Conservation (phyloP, 306 rosid genomes). For the Medicago lupulina region DNA sequence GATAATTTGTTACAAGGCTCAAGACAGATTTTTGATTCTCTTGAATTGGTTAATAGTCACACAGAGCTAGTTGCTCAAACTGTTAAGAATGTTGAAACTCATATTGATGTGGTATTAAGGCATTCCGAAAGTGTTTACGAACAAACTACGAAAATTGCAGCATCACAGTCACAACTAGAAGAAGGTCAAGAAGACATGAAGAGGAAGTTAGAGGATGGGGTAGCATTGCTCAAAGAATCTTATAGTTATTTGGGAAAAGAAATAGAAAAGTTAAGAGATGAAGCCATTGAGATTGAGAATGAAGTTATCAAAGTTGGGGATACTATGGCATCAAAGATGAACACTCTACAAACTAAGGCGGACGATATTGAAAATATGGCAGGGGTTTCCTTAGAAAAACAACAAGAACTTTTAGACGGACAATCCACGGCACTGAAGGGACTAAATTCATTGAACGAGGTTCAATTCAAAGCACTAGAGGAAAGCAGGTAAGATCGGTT, state of each 20-base stretch:
- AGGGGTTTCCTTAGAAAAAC: constrained; percentile 76
- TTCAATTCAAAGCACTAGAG: constrained; percentile 73
- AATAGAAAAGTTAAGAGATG: constrained; percentile 61
- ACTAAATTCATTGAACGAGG: constrained; percentile 59
- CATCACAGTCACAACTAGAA: constrained; percentile 61
- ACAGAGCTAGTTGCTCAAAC: constrained; percentile 60
- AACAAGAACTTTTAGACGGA: constrained; percentile 71
- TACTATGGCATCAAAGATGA: constrained; percentile 64
- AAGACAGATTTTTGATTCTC: constrained; percentile 53
- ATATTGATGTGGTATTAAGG: constrained; percentile 53
- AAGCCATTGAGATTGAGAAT: constrained; percentile 64
- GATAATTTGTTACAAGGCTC: constrained; percentile 57
- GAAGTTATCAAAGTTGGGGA: constrained; percentile 71
- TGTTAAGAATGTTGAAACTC: constrained; percentile 58
- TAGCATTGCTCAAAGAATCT: constrained; percentile 64
- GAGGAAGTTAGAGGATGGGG: constrained; percentile 61
- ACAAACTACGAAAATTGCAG: constrained; percentile 63
- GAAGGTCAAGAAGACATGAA: constrained; percentile 73
- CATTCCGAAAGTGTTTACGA: constrained; percentile 68
- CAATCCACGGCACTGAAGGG: constrained; percentile 72
- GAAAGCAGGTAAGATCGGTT: constrained; percentile 87
- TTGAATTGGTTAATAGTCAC: constrained; percentile 52
- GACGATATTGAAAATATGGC: constrained; percentile 76
- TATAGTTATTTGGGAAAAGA: constrained; percentile 62
- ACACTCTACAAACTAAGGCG: constrained; percentile 62